Evolutionary conservation across 1,284 basidiomycete genomes (phyloP).

Genomic region (Anthracocystis panici-leucophaei): DNA sequence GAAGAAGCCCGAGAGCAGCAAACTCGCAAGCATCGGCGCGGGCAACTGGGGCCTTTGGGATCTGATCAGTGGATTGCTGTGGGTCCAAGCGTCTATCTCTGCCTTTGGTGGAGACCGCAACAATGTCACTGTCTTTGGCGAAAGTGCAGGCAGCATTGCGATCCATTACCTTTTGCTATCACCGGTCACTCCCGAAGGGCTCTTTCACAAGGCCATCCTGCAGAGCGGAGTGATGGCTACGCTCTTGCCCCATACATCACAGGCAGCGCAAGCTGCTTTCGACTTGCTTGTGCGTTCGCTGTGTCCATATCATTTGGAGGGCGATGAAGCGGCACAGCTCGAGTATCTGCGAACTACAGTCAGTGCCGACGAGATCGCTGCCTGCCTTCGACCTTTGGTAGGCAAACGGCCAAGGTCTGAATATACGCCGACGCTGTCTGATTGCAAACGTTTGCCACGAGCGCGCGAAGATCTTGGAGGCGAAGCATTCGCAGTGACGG

Average conservation of each 20-base stretch:
- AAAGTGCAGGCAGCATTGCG: constrained; percentile 57
- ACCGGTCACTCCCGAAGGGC: constrained; percentile 18
- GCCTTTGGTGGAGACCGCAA: constrained; percentile 77
- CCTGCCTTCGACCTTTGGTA: constrained; percentile 23
- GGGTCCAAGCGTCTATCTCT: constrained; percentile 76
- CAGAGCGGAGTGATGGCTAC: constrained; percentile 47
- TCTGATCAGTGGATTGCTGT: constrained; percentile 74
- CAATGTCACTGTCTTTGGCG: constrained; percentile 70
- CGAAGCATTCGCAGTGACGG: constrained; percentile 18
- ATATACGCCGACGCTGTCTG: constrained; percentile 20
- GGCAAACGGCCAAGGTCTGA: constrained; percentile 46
- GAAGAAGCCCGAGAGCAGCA: constrained; percentile 4
- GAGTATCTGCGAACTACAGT: constrained; percentile 32
- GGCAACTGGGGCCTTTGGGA: constrained; percentile 76
- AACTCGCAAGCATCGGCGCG: constrained; percentile 10
- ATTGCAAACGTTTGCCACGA: constrained; percentile 12
- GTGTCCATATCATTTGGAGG: constrained; percentile 27
- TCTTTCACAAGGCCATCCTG: constrained; percentile 51
- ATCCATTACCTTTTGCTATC: constrained; percentile 51
- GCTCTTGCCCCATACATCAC: constrained; percentile 38
- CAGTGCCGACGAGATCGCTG: constrained; percentile 35
- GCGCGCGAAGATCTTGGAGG: constrained; percentile 23
- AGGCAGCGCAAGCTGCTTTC: constrained; percentile 46
- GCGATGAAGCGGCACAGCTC: constrained; percentile 33
- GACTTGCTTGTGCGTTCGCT: constrained; percentile 30